Conservation (phyloP, 768 basidiomycete species). For the Boletellus sp. region DNA sequence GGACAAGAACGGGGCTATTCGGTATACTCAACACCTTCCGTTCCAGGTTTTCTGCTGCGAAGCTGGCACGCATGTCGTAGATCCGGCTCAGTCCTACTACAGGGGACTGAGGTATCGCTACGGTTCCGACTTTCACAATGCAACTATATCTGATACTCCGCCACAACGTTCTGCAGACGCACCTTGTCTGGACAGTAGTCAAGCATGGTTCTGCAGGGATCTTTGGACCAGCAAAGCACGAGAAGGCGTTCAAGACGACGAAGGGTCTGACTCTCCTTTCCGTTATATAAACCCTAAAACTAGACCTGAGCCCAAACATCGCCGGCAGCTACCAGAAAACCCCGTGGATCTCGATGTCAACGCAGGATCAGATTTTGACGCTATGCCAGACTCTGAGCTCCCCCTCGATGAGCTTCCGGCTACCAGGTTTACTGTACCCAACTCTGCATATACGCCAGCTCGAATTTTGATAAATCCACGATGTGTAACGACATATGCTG, state of each 20-base stretch:
- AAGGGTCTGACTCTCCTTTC: slow-evolving; percentile 19
- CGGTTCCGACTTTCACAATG: slow-evolving; percentile 77
- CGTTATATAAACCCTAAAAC: slow-evolving; percentile 8
- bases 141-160: slow-evolving; percentile 56
- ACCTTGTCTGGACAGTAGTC: slow-evolving; percentile 89
- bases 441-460: slow-evolving; percentile 83
- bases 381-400: slow-evolving; percentile 66
- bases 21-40: slow-evolving; percentile 89
- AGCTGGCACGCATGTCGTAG: slow-evolving; percentile 94
- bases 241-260: slow-evolving; percentile 64
- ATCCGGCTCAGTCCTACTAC: slow-evolving; percentile 95
- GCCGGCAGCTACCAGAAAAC: slow-evolving; percentile 26
- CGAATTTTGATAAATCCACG: slow-evolving; percentile 93
- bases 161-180: slow-evolving; percentile 69
- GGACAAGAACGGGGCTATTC: slow-evolving; percentile 72
- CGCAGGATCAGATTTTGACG: slow-evolving; percentile 84
- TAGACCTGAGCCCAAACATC: slow-evolving; percentile 31
- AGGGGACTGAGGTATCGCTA: slow-evolving; percentile 82
- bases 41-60: slow-evolving; percentile 99
- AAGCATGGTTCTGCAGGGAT: slow-evolving; percentile 98
- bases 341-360: slow-evolving; percentile 69
- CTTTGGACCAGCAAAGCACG: slow-evolving; percentile 89
- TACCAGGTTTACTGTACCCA: slow-evolving; percentile 65
- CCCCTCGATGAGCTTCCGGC: slow-evolving; percentile 27
- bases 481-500: slow-evolving; percentile 97